phyloP scores from a whole-genome alignment of 2,329 filamentous ascomycete genomes.

The Hirsutella thompsonii region DNA sequence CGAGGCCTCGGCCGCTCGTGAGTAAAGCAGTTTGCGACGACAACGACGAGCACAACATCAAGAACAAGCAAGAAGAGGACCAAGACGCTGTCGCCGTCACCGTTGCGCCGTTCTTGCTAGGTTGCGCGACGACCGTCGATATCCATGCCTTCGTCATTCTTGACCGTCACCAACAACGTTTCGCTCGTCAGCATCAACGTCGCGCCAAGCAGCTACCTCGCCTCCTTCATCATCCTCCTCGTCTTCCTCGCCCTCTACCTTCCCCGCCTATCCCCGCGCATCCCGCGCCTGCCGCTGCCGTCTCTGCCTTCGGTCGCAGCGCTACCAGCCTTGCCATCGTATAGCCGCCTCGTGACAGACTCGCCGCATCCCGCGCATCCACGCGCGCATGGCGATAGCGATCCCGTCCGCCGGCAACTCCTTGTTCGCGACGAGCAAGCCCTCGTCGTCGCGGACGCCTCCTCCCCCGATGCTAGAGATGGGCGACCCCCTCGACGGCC shows the following conservation, averaged over 20 bases:
- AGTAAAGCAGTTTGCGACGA: not conserved
- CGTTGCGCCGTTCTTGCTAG: not conserved
- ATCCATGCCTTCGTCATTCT: conserved; percentile 44
- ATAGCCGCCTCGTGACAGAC: conserved; percentile 9
- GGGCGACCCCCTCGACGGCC: conserved; percentile 24
- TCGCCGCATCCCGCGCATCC: conserved; percentile 15
- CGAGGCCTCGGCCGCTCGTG: not conserved
- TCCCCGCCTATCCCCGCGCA: conserved; percentile 18
- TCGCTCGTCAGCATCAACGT: conserved; percentile 46
- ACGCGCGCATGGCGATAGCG: conserved; percentile 3
- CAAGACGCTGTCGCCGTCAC: no score
- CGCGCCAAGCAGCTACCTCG: conserved; percentile 44
- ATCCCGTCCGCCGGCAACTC: conserved; percentile 9
- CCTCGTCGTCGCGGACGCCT: conserved; percentile 8
- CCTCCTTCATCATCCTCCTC: conserved; percentile 33
- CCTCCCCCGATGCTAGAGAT: conserved; percentile 4
- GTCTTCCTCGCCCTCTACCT: conserved; percentile 38
- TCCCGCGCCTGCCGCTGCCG: conserved; percentile 21
- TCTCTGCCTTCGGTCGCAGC: conserved; percentile 7
- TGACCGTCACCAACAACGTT: conserved; percentile 49
- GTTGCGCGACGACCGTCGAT: conserved; percentile 6
- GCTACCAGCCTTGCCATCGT: conserved; percentile 2
- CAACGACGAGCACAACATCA: not conserved
- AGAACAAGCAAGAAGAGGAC: no score
- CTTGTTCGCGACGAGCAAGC: conserved; percentile 21